Percentiles rank a stretch among this genome's conserved stretches.
phyloP scores from a whole-genome alignment of 352 stramenopile species.

The Globisporangium canariense region DNA sequence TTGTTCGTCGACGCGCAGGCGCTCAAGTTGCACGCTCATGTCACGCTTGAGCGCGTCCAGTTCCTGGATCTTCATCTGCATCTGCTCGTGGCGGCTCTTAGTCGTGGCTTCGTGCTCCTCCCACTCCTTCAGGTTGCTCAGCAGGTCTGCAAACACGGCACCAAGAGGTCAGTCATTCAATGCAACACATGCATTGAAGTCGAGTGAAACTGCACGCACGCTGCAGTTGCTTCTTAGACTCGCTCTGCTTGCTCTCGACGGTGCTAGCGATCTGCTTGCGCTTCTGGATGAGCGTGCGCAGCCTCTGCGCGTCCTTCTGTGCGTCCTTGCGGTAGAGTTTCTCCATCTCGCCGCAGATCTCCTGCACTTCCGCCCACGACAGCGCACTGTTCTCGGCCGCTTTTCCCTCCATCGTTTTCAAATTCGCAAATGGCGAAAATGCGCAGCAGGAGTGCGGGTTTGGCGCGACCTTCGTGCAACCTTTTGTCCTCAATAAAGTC shows the following conservation, averaged over 20 bases:
- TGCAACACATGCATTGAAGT: background rate
- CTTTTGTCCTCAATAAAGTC: background rate
- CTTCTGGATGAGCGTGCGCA: constrained; percentile 55
- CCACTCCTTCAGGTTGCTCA: constrained; percentile 63
- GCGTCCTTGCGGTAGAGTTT: constrained; percentile 60
- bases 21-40: constrained; percentile 60
- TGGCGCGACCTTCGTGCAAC: constrained; percentile 28
- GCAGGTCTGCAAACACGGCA: constrained; percentile 31
- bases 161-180: too few species aligned
- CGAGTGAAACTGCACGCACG: constrained; percentile 25
- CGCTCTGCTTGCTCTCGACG: constrained; percentile 37
- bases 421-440: constrained; percentile 16
- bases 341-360: constrained; percentile 67
- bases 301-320: constrained; percentile 47
- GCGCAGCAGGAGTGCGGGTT: background rate
- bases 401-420: constrained; percentile 31
- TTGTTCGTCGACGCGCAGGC: constrained; percentile 67
- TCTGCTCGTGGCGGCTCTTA: constrained; percentile 47
- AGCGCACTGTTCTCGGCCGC: constrained; percentile 24
- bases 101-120: constrained; percentile 45
- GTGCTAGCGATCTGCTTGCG: constrained; percentile 54
- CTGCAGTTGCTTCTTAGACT: constrained; percentile 51
- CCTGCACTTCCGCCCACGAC: constrained; percentile 63
- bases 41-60: constrained; percentile 64
- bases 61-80: constrained; percentile 55